phyloP scores from a whole-genome alignment of 345 rosid genomes.

The Tarenaya hassleriana region DNA sequence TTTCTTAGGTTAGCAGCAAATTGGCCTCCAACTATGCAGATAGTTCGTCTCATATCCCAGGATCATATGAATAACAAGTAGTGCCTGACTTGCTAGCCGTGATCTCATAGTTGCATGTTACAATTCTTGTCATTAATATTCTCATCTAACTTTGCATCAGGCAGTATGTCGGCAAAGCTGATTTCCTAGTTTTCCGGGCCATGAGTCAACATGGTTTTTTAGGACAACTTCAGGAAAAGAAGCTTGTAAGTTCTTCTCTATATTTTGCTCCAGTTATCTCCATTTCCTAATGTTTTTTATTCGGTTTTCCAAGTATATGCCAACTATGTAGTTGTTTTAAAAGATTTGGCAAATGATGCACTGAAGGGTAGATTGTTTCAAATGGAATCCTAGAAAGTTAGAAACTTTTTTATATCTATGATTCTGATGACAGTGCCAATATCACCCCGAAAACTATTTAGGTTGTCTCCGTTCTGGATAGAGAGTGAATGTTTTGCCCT shows the following conservation, averaged over 20 bases:
- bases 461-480: no score
- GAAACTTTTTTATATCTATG: no score
- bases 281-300: not conserved
- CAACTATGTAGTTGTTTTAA: no score
- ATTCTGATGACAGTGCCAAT: no score
- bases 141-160: constrained; percentile 35
- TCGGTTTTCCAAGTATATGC: no score
- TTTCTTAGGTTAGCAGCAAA: constrained; percentile 79
- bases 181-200: constrained; percentile 91
- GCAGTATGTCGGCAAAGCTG: constrained; percentile 94
- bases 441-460: no score
- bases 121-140: constrained; percentile 19
- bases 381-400: no score
- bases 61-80: constrained; percentile 99
- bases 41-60: constrained; percentile 91
- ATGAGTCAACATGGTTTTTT: constrained; percentile 95
- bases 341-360: no score
- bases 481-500: no score
- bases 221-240: constrained; percentile 93
- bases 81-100: constrained; percentile 10
- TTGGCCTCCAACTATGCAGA: constrained; percentile 95
- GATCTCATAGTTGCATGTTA: not conserved
- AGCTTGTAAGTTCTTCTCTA: constrained; percentile 64
- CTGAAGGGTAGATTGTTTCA: no score
- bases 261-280: constrained; percentile 7